phyloP scores from a whole-genome alignment of 129 eudicot genomes.

The Tanacetum coccineum region DNA sequence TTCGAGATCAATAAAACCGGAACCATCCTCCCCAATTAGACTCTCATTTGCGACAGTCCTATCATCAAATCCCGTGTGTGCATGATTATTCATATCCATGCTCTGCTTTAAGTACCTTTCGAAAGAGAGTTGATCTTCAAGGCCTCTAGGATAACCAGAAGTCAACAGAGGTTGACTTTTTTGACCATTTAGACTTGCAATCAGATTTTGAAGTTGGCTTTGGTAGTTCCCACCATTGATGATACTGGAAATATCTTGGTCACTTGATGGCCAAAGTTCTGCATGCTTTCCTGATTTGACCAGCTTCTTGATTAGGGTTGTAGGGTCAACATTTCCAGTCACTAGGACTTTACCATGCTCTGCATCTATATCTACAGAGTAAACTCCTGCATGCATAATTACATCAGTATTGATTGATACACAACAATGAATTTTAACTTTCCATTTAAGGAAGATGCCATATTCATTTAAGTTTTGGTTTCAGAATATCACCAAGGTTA shows the following conservation, averaged over 20 bases:
- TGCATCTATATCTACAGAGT: conserved; percentile 48
- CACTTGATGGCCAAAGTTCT: conserved; percentile 44
- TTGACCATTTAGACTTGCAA: conserved; percentile 22
- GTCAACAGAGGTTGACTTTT: conserved; percentile 29
- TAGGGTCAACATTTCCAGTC: conserved; percentile 58
- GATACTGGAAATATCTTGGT: conserved; percentile 18
- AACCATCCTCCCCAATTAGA: conserved; percentile 17
- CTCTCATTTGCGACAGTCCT: too few species aligned
- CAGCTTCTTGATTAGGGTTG: conserved; percentile 53
- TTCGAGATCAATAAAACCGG: conserved; percentile 23
- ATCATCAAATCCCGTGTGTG: conserved; percentile 31
- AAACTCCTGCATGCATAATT: conserved; percentile 55
- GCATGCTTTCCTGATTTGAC: conserved; percentile 73
- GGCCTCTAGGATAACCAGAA: conserved; percentile 23
- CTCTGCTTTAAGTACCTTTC: conserved; percentile 36
- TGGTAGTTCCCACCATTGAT: conserved; percentile 28
- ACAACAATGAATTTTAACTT: background rate
- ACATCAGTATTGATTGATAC: conserved; percentile 4
- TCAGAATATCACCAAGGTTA: background rate
- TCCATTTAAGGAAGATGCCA: background rate
- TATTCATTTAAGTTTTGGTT: too few species aligned
- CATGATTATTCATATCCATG: conserved; percentile 31
- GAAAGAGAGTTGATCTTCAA: conserved; percentile 32
- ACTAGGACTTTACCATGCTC: conserved; percentile 64
- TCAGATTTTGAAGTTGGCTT: conserved; percentile 25